Base-by-base conservation (phyloP, 108 stramenopile species). In the Skeletonema menzelii region DNA sequence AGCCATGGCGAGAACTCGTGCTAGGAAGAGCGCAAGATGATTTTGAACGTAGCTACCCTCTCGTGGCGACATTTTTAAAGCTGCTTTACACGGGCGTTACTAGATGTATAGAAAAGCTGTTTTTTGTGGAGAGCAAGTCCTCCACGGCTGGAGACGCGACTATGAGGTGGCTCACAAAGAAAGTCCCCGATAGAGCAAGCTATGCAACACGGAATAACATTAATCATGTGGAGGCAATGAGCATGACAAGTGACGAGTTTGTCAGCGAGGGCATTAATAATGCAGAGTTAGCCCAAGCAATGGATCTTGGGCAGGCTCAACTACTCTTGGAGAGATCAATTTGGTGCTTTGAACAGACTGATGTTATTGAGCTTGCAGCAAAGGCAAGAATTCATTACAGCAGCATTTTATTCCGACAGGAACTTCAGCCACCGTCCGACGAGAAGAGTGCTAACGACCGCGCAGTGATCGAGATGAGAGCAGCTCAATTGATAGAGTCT, bases 1-100 rank as follows among this genome's bases (percentile, higher is more conserved):
- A 82, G 59, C 47, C 77, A 27, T 87, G 83, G 83, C 58, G 70
- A 17, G 47, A 77, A 13, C 30, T 86, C 24, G 47, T 84, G 27
- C 61, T 77, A 64, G 44, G 69, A 34, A 46, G 76, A 27, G 67
- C 61, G 20, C 31, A 27, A 28, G 11, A 37, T 2, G 65, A 69
- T 56, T 32, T 67, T n/a, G 44, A 47, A 35, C 12, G 27, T 1
- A 31, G 20, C 0, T 5, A 38, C n/a, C 83, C 84, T 19, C 83
- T 82, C 46, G 49, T 84, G 2, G 84, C 82, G 60, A 44, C 66
- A 4, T 73, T 79, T 3, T 27, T 87, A 30, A 87, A 87, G 64
- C 70, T 81, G 26, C 47, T 87, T 30, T 87, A 87, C 67, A 84
- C 86, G 1, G 84, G 67, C 19, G 59, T 85, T 7, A 87, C 86